phyloP scores from a whole-genome alignment of 768 basidiomycete genomes.

The Suillus occidentalis region DNA sequence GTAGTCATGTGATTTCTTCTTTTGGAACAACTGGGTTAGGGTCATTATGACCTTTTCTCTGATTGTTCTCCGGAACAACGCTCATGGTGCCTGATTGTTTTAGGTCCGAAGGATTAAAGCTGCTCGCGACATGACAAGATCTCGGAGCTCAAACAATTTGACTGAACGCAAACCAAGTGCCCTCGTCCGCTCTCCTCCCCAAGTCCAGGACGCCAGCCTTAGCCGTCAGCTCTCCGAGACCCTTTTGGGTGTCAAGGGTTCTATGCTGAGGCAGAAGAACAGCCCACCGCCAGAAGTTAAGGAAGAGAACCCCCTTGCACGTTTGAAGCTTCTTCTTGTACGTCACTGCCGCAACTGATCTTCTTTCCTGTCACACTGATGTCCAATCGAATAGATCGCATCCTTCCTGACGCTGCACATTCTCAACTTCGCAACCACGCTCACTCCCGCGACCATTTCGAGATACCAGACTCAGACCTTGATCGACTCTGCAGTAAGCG shows the following conservation, averaged over 20 bases:
- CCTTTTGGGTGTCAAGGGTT: slow-evolving; percentile 50
- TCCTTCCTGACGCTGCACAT: slow-evolving; percentile 91
- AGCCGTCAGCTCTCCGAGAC: slow-evolving; percentile 28
- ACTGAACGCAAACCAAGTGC: slow-evolving; percentile 32
- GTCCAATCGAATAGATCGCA: slow-evolving; percentile 54
- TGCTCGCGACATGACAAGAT: slow-evolving; percentile 50
- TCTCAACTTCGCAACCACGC: slow-evolving; percentile 89
- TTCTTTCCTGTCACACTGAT: slow-evolving; percentile 7
- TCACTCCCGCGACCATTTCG: slow-evolving; percentile 64
- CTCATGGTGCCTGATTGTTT: slow-evolving; percentile 12
- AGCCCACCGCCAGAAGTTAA: slow-evolving; percentile 42
- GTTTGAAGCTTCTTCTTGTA: slow-evolving; percentile 86
- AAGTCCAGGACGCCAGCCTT: slow-evolving; percentile 18
- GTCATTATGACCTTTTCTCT: slow-evolving; percentile 9
- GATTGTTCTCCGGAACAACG: slow-evolving; percentile 8
- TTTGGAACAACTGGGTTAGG: slow-evolving; percentile 7
- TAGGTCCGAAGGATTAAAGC: slow-evolving; percentile 74
- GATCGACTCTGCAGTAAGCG: slow-evolving; percentile 11
- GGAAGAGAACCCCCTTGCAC: slow-evolving; percentile 77
- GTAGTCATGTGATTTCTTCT: slow-evolving; percentile 22
- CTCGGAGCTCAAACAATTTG: slow-evolving; percentile 32
- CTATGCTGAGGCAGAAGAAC: slow-evolving; percentile 45
- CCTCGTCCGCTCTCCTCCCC: slow-evolving; percentile 25
- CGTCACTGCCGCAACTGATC: slow-evolving; percentile 23
- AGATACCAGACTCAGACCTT: slow-evolving; percentile 36